phyloP scores from a whole-genome alignment of 495 filamentous ascomycete species.

The Xylaria bambusicola region DNA sequence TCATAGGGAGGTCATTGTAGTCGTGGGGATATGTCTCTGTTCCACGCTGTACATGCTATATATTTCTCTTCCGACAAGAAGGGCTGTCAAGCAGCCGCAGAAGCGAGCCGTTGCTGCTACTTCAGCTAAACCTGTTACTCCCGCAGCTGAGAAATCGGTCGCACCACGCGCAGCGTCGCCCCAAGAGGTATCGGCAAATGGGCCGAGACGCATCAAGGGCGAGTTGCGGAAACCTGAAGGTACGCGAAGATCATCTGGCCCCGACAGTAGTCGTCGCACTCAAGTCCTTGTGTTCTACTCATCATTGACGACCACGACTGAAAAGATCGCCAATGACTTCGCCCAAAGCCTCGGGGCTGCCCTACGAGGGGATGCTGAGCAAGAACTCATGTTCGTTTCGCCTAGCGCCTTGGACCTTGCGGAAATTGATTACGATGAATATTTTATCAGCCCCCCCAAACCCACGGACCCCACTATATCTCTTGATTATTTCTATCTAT shows the following conservation, averaged over 20 bases:
- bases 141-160: constrained; percentile 18
- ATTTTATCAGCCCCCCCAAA: constrained; percentile 69
- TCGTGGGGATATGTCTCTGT: constrained; percentile 31
- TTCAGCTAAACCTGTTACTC: constrained; percentile 9
- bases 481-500: constrained; percentile 72
- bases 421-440: constrained; percentile 88
- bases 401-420: constrained; percentile 77
- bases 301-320: constrained; percentile 78
- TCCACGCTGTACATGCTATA: constrained; percentile 12
- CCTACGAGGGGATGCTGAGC: constrained; percentile 27
- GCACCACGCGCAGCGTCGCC: not conserved
- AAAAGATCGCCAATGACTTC: constrained; percentile 63
- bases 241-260: constrained; percentile 16
- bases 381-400: constrained; percentile 46
- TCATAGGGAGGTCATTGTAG: constrained; percentile 53
- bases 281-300: constrained; percentile 87
- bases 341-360: constrained; percentile 49
- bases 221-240: constrained; percentile 37
- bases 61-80: not conserved
- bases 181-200: constrained; percentile 26
- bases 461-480: constrained; percentile 36
- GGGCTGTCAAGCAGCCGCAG: not conserved
- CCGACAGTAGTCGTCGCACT: constrained; percentile 44
- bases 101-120: not conserved
- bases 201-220: constrained; percentile 54